Evolutionary conservation across 176 grass and related monocot species (phyloP), one percentile per base, ranked within the genome.

Genomic region (Thalia dealbata): DNA sequence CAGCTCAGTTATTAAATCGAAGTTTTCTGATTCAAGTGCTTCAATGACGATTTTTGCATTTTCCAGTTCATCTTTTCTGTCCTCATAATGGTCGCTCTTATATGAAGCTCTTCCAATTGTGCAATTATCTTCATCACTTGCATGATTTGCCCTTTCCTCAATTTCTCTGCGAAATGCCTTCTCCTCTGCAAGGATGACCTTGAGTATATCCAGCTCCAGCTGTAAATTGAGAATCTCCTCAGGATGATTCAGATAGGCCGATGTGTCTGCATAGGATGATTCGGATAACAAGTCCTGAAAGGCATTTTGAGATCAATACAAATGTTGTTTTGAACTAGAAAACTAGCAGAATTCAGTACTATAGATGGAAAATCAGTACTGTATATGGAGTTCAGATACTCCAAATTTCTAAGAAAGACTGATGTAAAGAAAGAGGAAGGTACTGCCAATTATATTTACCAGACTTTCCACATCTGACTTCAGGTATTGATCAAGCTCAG

Each of bases 131-230:
- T 90, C 70, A 32, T 81, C 70, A 71, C 48, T 50, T 73, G 89
- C 77, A 77, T 68, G 12, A 69, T 58, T 72, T 54, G 76, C 27
- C 75, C 61, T 88, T 77, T 86, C 60, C 45, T 81, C 82, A 41
- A 73, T 64, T 77, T 90, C 64, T 71, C n/a, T 73, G 81, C 48
- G 60, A 30, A 48, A 28, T 84, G 78, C 80, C 81, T 81, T 92
- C 78, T 92, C 89, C 82, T 92, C 90, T 58, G 50, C 81, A 73
- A 97, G 68, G 86, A 91, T 87, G 52, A 72, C 68, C 83, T 85
- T 96, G 68, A 89, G 80, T 83, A 96, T 85, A 75, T 91, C 92
- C 77, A 96, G 67, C 75, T 91, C 92, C 69, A 96, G 58, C 52
- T 91, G 81, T 83, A 91, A 73, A 64, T 71, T 91, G 66, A 96